Conservation (phyloP, 2,329 filamentous ascomycete genomes). For the Blastomyces gilchristii region DNA sequence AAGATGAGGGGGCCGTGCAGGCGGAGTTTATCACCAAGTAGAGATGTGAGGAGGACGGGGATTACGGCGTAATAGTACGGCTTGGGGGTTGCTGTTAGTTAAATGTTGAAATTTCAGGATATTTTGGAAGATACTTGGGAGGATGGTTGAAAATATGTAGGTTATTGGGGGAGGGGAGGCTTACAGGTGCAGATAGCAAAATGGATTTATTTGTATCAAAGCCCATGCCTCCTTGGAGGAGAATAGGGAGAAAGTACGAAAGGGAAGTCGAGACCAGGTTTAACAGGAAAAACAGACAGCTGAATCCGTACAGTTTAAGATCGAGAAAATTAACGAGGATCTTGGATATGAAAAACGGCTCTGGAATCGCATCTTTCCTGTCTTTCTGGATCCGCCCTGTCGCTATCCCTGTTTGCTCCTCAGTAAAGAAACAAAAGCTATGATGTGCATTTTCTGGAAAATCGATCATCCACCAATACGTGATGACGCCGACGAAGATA, state of each 20-base stretch:
- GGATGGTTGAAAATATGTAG: not conserved
- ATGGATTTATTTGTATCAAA: constrained; percentile 46
- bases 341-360: constrained; percentile 47
- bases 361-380: constrained; percentile 49
- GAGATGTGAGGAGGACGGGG: constrained; percentile 52
- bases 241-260: constrained; percentile 56
- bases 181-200: constrained; percentile 50
- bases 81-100: constrained; percentile 14
- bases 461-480: constrained; percentile 62
- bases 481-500: constrained; percentile 47
- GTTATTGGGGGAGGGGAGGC: constrained; percentile 5
- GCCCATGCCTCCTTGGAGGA: constrained; percentile 45
- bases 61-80: constrained; percentile 59
- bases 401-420: constrained; percentile 47
- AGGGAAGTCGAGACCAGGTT: constrained; percentile 57
- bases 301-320: constrained; percentile 55
- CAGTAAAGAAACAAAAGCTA: constrained; percentile 49
- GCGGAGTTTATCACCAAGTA: constrained; percentile 51
- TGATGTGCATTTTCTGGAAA: constrained; percentile 53
- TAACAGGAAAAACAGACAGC: constrained; percentile 54
- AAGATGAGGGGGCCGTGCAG: constrained; percentile 53
- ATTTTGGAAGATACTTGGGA: not conserved
- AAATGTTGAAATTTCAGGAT: not conserved
- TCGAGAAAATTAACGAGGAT: constrained; percentile 50
- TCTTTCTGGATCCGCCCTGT: constrained; percentile 50